Percentiles rank a stretch among this genome's conserved stretches.
phyloP scores from a whole-genome alignment of 306 rosid genomes.

The Herpetospermum pedunculosum region DNA sequence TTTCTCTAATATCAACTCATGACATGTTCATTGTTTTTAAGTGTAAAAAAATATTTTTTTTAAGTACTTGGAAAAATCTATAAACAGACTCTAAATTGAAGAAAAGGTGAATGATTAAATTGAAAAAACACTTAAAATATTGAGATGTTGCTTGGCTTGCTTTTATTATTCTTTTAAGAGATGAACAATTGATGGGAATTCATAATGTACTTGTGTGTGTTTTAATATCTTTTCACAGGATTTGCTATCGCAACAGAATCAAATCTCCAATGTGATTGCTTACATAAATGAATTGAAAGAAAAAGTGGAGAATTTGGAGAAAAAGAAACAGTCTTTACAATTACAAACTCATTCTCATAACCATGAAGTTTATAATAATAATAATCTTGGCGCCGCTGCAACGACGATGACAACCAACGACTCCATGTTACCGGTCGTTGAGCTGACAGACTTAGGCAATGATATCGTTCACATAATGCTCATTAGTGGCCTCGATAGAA shows the following conservation, averaged over 20 bases:
- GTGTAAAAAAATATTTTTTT: too few relatives aligned
- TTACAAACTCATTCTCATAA: neutral
- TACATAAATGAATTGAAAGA: conserved; percentile 37
- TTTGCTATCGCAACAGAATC: conserved; percentile 35
- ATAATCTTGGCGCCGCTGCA: neutral
- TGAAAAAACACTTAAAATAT: too few relatives aligned
- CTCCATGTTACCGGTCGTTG: conserved; percentile 27
- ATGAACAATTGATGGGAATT: too few relatives aligned
- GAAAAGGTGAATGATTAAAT: too few relatives aligned
- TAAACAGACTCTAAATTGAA: too few relatives aligned
- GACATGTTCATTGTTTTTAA: too few relatives aligned
- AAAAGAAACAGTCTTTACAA: conserved; percentile 26
- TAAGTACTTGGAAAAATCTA: too few relatives aligned
- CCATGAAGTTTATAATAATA: neutral
- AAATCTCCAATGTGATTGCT: conserved; percentile 33
- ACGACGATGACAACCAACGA: neutral
- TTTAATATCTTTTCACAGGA: conserved; percentile 23
- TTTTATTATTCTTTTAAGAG: too few relatives aligned
- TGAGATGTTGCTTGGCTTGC: too few relatives aligned
- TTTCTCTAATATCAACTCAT: too few relatives aligned
- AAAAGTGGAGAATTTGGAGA: conserved; percentile 36
- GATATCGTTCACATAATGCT: conserved; percentile 35
- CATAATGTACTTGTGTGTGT: too few relatives aligned
- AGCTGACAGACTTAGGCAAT: conserved; percentile 38
- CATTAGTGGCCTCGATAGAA: conserved; percentile 36